Evolutionary conservation across 768 basidiomycete species (phyloP), one percentile per base, ranked within the genome.

Genomic region (Hebeloma cylindrosporum): DNA sequence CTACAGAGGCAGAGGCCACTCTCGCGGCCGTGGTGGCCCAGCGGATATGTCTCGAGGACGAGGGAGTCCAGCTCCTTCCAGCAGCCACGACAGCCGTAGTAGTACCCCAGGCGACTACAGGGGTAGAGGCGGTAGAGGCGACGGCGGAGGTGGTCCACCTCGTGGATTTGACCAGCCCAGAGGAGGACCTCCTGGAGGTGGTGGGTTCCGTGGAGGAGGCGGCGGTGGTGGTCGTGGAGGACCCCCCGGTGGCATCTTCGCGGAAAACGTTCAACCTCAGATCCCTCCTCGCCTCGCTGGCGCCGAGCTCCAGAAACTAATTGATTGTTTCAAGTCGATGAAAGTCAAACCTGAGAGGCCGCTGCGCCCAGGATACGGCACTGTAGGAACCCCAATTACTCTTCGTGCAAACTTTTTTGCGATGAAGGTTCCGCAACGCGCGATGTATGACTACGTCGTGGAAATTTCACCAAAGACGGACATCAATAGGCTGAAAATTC

Each of bases 391-490:
- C 7, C 51, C 68, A 0, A 71, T 80, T 50, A 73, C 60, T 0
- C 60, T 85, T 11, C 72, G 85, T 1, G 71, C 83, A 16, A 86
- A 85, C 56, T 83, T 84, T 63, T 84, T 83, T 59, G 56, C 79
- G 0, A 53, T 85, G 8, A 70, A 59, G 23, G 53, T 77, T n/a
- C 71, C 72, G 2, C 70, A 72, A 33, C 68, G 68, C 0, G 64
- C 68, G 0, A 56, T 81, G 5, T 80, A 74, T 54, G 82, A 85
- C 47, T 86, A 86, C 51, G 59, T 60, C 14, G 71, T 85, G 26
- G 65, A 73, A 16, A 75, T 83, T 34, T 58, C 60, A 10, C 80
- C 80, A 0, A 71, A 66, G 42, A 69, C 69, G 0, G 68, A 74
- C 32, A 64, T 73, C 0, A 71, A 71, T 20, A 57, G 71, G 11